Conservation (phyloP, 2,329 filamentous ascomycete species). For the Hypoxylon sp. region DNA sequence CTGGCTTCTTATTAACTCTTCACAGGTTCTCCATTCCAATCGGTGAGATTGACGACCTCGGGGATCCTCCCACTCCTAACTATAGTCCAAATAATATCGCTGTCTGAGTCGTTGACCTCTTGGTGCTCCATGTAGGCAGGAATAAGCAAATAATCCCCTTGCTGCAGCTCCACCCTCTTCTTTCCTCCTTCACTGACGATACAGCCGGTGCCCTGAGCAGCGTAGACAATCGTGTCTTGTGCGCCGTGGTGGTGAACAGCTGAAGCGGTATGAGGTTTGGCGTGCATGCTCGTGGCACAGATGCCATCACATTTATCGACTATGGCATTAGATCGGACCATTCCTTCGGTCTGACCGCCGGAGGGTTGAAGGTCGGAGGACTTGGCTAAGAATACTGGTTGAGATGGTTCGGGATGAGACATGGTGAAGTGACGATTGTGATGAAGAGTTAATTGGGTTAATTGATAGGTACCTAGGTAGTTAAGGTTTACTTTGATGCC, state of each 20-base stretch:
- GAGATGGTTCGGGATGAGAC: conserved; percentile 40
- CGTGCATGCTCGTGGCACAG: conserved; percentile 58
- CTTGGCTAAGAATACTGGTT: conserved; percentile 49
- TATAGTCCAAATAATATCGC: conserved; percentile 63
- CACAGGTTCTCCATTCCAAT: conserved; percentile 51
- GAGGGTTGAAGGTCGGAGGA: conserved; percentile 48
- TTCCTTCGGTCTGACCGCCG: conserved; percentile 61
- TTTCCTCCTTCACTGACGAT: conserved; percentile 59
- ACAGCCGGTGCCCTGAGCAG: conserved; percentile 56
- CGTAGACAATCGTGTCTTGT: conserved; percentile 63
- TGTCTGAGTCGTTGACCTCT: conserved; percentile 63
- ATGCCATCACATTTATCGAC: conserved; percentile 56
- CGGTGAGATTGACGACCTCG: conserved; percentile 58
- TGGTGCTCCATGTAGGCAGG: conserved; percentile 63
- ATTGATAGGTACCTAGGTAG: no score
- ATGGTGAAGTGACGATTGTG: conserved; percentile 19
- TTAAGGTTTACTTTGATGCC: no score
- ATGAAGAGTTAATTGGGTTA: no score
- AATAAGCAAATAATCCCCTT: conserved; percentile 63
- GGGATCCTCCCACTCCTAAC: conserved; percentile 57
- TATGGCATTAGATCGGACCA: conserved; percentile 58
- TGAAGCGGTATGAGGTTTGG: conserved; percentile 56
- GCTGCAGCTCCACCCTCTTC: conserved; percentile 55
- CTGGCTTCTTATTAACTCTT: conserved; percentile 16
- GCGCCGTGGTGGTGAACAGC: conserved; percentile 63